These are phyloP conservation scores for Neohortaea acidophila DNA, from an alignment of 495 filamentous ascomycete genomes.

Conservation along the genomic window DNA sequence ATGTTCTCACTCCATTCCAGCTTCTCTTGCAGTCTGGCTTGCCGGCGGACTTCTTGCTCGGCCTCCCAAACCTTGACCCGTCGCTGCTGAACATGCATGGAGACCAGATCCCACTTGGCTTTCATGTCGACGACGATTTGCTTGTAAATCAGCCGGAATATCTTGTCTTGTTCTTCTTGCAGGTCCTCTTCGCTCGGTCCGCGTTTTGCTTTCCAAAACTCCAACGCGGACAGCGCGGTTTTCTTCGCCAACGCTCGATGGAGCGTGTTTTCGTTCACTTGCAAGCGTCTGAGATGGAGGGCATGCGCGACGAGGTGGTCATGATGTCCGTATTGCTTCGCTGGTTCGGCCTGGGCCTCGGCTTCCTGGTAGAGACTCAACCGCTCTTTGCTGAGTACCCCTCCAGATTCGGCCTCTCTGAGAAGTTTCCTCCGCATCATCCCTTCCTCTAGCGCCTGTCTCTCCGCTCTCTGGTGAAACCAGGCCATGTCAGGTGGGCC, in stretches of 20 bases:
- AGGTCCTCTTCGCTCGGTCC: conserved; percentile 58
- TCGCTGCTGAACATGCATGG: conserved; percentile 53
- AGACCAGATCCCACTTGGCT: conserved; percentile 67
- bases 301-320: conserved; percentile 77
- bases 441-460: conserved; percentile 42
- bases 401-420: conserved; percentile 55
- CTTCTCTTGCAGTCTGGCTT: conserved; percentile 67
- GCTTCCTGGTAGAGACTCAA: conserved; percentile 60
- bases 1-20: conserved; percentile 37
- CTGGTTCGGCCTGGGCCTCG: conserved; percentile 56
- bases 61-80: conserved; percentile 68
- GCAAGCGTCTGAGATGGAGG: conserved; percentile 58
- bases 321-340: conserved; percentile 63
- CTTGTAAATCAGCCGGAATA: conserved; percentile 37
- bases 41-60: conserved; percentile 65
- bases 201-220: conserved; percentile 47
- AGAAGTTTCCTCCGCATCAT: conserved; percentile 44
- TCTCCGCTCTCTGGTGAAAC: conserved; percentile 33
- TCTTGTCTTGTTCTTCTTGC: conserved; percentile 34
- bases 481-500: conserved; percentile 6
- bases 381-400: conserved; percentile 51
- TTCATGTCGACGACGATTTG: conserved; percentile 53
- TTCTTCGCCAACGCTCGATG: conserved; percentile 54
- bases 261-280: conserved; percentile 58
- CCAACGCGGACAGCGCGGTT: conserved; percentile 35